Conservation (phyloP, 345 rosid genomes). For the Reutealis trisperma region DNA sequence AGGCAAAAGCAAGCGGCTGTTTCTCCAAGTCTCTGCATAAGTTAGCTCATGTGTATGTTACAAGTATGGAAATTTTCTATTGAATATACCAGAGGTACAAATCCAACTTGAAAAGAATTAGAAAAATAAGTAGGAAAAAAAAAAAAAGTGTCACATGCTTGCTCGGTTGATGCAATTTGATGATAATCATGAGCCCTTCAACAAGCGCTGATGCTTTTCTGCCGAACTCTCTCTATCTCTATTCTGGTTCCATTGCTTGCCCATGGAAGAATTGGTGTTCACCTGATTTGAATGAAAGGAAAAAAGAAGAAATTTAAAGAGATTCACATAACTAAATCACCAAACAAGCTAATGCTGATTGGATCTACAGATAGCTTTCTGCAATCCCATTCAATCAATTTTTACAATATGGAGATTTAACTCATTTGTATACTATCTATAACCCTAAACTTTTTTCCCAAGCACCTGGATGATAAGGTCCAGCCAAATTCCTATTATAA, state of each 20-base stretch:
- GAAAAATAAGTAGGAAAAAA: neutral
- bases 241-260: conserved; percentile 14
- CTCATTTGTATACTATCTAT: neutral
- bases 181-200: neutral
- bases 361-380: neutral
- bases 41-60: neutral
- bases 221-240: conserved; percentile 1
- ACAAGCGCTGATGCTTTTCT: neutral
- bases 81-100: neutral
- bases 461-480: neutral
- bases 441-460: neutral
- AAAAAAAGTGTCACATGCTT: neutral
- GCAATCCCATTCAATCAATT: neutral
- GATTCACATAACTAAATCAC: neutral
- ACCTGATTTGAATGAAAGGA: neutral
- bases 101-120: neutral
- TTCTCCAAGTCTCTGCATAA: conserved; percentile 1
- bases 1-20: neutral
- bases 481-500: neutral
- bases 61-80: neutral
- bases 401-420: neutral
- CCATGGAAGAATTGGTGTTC: conserved; percentile 19
- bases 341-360: neutral
- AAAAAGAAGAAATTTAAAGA: neutral
- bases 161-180: conserved; percentile 1